These are phyloP conservation scores for Fusarium kyushuense DNA, from an alignment of 2,329 filamentous ascomycete species.

Conservation along the genomic window DNA sequence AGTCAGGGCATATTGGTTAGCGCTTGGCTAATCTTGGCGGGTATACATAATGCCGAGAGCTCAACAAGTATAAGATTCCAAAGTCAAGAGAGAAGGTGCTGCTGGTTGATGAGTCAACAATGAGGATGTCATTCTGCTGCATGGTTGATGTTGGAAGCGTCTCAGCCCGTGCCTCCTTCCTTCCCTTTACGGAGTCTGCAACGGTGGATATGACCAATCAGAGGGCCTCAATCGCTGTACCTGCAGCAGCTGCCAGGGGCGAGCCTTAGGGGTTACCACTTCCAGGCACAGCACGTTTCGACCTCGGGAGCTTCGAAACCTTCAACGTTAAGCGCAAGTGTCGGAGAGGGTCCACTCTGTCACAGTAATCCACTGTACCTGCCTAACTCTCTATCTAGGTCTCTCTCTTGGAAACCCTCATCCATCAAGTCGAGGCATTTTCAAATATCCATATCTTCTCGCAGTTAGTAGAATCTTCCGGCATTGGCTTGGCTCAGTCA, in stretches of 20 bases:
- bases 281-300: conserved; percentile 44
- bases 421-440: neutral
- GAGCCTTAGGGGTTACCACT: neutral
- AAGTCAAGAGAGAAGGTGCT: conserved; percentile 7
- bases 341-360: conserved; percentile 29
- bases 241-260: conserved; percentile 31
- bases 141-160: conserved; percentile 36
- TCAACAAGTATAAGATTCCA: neutral
- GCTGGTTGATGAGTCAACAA: conserved; percentile 20
- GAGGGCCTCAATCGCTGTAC: conserved; percentile 1
- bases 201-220: conserved; percentile 38
- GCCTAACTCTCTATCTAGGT: too few species aligned
- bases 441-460: conserved; percentile 8
- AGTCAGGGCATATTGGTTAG: conserved; percentile 18
- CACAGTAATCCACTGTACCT: conserved; percentile 10
- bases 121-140: conserved; percentile 8
- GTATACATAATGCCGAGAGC: conserved; percentile 20
- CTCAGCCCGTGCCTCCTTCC: conserved; percentile 35
- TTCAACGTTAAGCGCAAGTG: conserved; percentile 30
- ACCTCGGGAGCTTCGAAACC: conserved; percentile 40
- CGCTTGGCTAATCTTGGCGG: conserved; percentile 39
- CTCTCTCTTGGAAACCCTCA: neutral
- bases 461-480: neutral
- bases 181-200: conserved; percentile 24
- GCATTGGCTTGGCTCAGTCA: neutral